phyloP scores from a whole-genome alignment of 2,329 filamentous ascomycete species.

The Fusarium nurragi region DNA sequence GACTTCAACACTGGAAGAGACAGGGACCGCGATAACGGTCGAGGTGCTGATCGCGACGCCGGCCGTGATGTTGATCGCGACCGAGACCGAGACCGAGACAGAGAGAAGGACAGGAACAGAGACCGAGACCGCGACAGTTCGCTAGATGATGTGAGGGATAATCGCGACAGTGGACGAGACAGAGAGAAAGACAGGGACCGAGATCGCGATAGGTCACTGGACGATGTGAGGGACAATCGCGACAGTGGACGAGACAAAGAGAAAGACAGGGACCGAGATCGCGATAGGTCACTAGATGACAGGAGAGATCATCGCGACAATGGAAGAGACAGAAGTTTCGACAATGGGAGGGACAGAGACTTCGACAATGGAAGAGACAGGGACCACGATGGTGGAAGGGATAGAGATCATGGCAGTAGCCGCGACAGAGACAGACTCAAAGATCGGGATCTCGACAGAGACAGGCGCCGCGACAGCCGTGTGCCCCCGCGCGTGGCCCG shows the following conservation, averaged over 20 bases:
- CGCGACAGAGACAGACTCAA: slow-evolving; percentile 15
- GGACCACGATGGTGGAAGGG: slow-evolving; percentile 3
- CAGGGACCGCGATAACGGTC: not conserved
- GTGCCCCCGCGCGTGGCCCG: slow-evolving; percentile 22
- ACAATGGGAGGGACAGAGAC: slow-evolving; percentile 5
- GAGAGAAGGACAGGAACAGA: not conserved
- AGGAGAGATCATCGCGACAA: slow-evolving; percentile 5
- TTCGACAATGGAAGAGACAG: slow-evolving; percentile 26
- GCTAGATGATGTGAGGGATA: not conserved
- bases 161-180: not conserved
- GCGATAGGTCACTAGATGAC: slow-evolving; percentile 7
- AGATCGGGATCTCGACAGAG: slow-evolving; percentile 34
- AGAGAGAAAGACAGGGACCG: slow-evolving; percentile 4
- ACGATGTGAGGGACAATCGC: slow-evolving; percentile 10
- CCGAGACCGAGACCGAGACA: not conserved
- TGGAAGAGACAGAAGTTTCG: slow-evolving; percentile 8
- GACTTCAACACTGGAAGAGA: no score
- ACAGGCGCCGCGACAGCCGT: slow-evolving; percentile 41
- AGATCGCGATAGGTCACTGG: not conserved
- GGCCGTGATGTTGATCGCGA: no score
- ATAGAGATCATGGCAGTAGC: slow-evolving; percentile 16
- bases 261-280: slow-evolving; percentile 5
- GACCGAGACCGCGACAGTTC: not conserved
- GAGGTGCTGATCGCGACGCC: no score
- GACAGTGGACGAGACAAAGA: slow-evolving; percentile 14